Evolutionary conservation across 192 early-diverging fungal species (phyloP), one percentile per base, ranked within the genome.

Genomic region (Coemansia sp.): DNA sequence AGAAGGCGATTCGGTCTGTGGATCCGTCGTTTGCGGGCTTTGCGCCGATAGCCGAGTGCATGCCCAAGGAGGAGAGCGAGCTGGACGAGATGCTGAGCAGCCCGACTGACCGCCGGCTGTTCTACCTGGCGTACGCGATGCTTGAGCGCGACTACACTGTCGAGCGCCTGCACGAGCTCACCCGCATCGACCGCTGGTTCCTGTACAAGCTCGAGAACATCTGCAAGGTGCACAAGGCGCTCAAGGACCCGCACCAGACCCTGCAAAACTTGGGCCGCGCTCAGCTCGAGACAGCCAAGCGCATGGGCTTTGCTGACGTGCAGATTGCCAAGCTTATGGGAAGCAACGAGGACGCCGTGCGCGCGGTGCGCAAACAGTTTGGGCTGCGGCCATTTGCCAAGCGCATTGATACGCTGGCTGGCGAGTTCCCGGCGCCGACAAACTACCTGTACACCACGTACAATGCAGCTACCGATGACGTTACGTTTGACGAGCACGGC

Each of bases 361-460:
- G 96, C 23, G 73, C 70, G 2, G 58, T 84, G 25, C 89, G 96
- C 58, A 83, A 89, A 63, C 54, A 82, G 53, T 82, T 84, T 61
- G 90, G 91, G 10, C 90, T 98, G 69, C 86, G 87, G 6, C 94
- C 94, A 19, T 88, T 87, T 57, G 93, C 95, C 31, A 98, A 98
- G 85, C 89, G 92, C 54, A 96, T 98, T 57, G 96, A 98, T 75
- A 96, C 94, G 4, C 75, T 96, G 55, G 96, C 94, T 53, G 96
- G 93, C 47, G 96, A 98, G 78, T 96, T 96, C 84, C 96, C 96
- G 52, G 93, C 94, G 26, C 83, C 89, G 51, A 98, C 96, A 45
- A 98, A 98, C 78, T 98, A 98, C 68, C 83, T 98, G 8, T 98
- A 96, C 86, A 95, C 89, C n/a, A 96, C 94, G n/a, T 98, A 98